These are phyloP conservation scores for Fusarium stilboides DNA, from an alignment of 2,329 filamentous ascomycete species.

Conservation along the genomic window DNA sequence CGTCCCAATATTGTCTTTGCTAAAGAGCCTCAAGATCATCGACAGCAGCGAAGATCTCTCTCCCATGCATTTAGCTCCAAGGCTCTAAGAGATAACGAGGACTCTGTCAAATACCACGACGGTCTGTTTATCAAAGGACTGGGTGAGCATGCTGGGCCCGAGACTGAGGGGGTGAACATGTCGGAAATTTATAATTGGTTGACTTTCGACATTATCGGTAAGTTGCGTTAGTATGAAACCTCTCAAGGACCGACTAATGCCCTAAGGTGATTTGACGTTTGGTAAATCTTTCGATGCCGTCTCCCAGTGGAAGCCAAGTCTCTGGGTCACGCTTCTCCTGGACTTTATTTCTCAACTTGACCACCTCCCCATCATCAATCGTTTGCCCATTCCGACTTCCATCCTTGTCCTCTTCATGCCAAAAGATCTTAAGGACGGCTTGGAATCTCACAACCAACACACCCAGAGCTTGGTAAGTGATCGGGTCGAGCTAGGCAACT, in stretches of 20 bases:
- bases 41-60: constrained; percentile 21
- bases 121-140: constrained; percentile 15
- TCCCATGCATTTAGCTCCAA: constrained; percentile 29
- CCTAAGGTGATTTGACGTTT: constrained; percentile 24
- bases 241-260: fast-evolving
- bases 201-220: constrained; percentile 37
- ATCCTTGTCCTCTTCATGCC: constrained; percentile 12
- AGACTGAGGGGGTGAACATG: constrained; percentile 3
- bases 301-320: constrained; percentile 2
- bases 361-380: constrained; percentile 4
- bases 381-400: constrained; percentile 14
- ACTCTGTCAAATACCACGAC: constrained; percentile 5
- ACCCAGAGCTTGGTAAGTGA: constrained; percentile 19
- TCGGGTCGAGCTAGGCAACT: constrained; percentile 12
- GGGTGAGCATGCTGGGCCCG: neutral
- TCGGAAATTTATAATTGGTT: constrained; percentile 26
- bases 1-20: constrained; percentile 18
- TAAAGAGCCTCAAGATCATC: constrained; percentile 23
- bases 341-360: neutral
- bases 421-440: neutral
- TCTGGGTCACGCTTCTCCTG: constrained; percentile 23
- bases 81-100: constrained; percentile 21
- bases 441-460: neutral
- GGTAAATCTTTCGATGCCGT: constrained; percentile 35
- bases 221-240: fast-evolving